Evolutionary conservation across 2,329 filamentous ascomycete genomes (phyloP), one percentile per base, ranked within the genome.

Genomic region (Colletotrichum lindemuthianum): DNA sequence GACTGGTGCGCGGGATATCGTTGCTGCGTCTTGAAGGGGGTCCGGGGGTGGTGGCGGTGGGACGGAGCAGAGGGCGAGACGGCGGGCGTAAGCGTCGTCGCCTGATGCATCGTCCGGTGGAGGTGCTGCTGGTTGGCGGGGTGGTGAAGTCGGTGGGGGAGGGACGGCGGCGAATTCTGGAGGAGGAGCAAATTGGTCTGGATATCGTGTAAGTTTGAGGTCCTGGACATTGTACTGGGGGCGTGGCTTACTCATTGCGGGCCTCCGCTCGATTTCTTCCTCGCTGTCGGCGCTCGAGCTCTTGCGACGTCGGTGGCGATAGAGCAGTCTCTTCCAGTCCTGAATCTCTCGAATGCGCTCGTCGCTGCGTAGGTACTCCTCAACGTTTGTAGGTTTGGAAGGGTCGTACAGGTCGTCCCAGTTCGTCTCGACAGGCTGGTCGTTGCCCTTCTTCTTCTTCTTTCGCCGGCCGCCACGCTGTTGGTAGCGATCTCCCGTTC

Each of bases 371-470:
- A 92, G 86, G 74, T 96, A 97, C 72, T 95, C 91, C 59, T 94
- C 91, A 53, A 95, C 91, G 69, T 89, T 93, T 44, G 92, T 96
- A 8, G 94, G 93, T 43, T 91, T 82, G 10, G 90, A 83, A 1
- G 93, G 92, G 72, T 97, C 94, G 75, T 97, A 97, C 32, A 96
- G 86, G 74, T 96, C 93, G 74, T 97, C 91, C 93, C 93, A 97
- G 73, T 97, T 90, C n/a, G 86, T 88, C 74, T 88, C 85, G 55
- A 84, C 79, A 6, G 78, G 77, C 36, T 84, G 76, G 50, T 82
- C 81, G 6, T 87, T 84, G 65, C 88, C 85, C 71, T 87, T 86
- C 76, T 89, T 90, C 82, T 92, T 92, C 77, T 91, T 89, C 74
- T 89, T 90, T 77, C 91, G 93, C 65, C 92, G 88, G 45, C 92